Evolutionary conservation across 352 stramenopile genomes (phyloP).

Genomic region (Pythium folliculosum): DNA sequence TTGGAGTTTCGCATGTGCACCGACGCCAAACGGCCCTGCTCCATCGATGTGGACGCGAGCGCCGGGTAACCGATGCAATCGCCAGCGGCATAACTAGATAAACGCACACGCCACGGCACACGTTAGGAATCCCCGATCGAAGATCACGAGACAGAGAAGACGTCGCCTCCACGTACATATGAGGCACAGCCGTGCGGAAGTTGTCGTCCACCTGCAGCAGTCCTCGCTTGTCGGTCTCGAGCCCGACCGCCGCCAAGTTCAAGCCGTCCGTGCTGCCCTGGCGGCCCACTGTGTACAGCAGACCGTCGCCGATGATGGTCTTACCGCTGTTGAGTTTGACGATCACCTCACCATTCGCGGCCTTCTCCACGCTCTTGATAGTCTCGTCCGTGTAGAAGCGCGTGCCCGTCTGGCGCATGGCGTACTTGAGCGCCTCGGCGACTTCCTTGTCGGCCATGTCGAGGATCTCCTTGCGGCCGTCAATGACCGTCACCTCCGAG

Average conservation of each 20-base stretch:
- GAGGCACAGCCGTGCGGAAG: constrained; percentile 83
- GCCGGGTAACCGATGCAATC: constrained; percentile 90
- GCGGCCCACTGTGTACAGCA: constrained; percentile 88
- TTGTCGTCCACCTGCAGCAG: constrained; percentile 87
- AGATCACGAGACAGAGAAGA: background rate
- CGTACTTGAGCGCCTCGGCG: constrained; percentile 83
- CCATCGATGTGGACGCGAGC: constrained; percentile 90
- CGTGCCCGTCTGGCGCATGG: constrained; percentile 85
- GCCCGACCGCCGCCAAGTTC: constrained; percentile 76
- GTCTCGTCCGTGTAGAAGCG: constrained; percentile 86
- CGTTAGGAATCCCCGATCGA: no score
- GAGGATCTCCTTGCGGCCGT: constrained; percentile 83
- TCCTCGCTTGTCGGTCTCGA: constrained; percentile 80
- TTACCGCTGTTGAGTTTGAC: constrained; percentile 87
- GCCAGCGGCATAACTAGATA: constrained; percentile 80
- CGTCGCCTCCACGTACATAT: constrained; percentile 66
- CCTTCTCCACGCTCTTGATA: constrained; percentile 75
- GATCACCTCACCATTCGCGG: constrained; percentile 62
- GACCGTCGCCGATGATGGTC: constrained; percentile 75
- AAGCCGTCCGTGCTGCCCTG: constrained; percentile 87
- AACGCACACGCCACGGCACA: background rate
- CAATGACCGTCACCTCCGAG: constrained; percentile 89
- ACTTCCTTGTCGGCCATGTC: constrained; percentile 91
- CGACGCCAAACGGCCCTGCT: constrained; percentile 85
- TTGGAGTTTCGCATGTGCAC: constrained; percentile 84